A percentile compares a stretch with the other conserved stretches of the same genome.
Evolutionary conservation across 2,329 filamentous ascomycete genomes (phyloP).

Genomic region (Fusarium phyllophilum): DNA sequence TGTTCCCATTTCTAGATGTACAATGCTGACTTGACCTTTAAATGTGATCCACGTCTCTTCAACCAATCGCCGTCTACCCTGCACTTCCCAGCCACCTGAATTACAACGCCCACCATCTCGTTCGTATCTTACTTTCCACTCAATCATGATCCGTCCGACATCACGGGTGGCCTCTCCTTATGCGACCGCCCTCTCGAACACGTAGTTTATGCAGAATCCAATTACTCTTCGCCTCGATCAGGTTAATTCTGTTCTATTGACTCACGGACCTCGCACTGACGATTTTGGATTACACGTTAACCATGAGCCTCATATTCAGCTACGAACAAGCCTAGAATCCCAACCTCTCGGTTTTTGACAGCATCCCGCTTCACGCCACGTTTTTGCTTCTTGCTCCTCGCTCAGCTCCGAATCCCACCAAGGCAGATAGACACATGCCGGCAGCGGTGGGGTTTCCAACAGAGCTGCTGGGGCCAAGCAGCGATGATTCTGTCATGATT

Average conservation of each 20-base stretch:
- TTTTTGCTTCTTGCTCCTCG: background rate
- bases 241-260: background rate
- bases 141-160: conserved; percentile 17
- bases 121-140: conserved; percentile 33
- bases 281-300: conserved; percentile 14
- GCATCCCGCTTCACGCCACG: conserved; percentile 16
- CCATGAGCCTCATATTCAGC: conserved; percentile 7
- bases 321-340: background rate
- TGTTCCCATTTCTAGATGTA: background rate
- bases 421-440: conserved; percentile 5
- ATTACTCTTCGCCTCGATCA: background rate
- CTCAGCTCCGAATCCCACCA: conserved; percentile 3
- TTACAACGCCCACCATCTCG: conserved; percentile 30
- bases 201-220: conserved; percentile 30
- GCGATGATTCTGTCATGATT: too few species aligned
- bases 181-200: conserved; percentile 38
- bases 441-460: conserved; percentile 22
- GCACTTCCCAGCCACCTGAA: conserved; percentile 41
- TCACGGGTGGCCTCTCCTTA: conserved; percentile 40
- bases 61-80: conserved; percentile 32
- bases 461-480: background rate
- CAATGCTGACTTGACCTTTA: background rate
- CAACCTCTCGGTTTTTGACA: conserved; percentile 21
- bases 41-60: background rate
- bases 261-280: background rate